Evolutionary conservation across 2,329 filamentous ascomycete genomes (phyloP), one percentile per base, ranked within the genome.

Genomic region (Ophiostoma ips): DNA sequence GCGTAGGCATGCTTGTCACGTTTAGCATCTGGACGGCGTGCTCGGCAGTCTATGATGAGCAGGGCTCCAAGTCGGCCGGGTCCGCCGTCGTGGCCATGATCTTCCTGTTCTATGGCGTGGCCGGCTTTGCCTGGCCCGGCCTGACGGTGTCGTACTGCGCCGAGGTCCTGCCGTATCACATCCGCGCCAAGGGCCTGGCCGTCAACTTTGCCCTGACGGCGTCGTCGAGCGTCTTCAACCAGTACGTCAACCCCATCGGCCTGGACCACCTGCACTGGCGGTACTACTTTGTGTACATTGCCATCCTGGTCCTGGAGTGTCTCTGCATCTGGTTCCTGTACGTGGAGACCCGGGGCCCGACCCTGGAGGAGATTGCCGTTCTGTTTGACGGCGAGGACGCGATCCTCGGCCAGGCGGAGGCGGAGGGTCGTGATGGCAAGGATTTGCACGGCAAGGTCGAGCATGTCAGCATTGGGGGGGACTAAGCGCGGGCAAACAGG

Each of bases 351-450:
- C 52, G 30, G 37, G 47, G 47, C 18, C 50, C 38, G 13, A 52
- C 40, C 6, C 43, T 55, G 2, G 54, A 55, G 43, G 54, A 55
- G 33, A 46, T 55, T 62, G 81, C 85, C 58, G 70, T 76, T 50
- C 79, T 85, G 51, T 64, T 64, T 43, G 62, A 56, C 18, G 54
- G 50, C n/a, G 28, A 44, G 15, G 41, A 44, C 16, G 41, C 41
- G 11, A 44, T 44, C 18, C 13, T 44, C 10, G 41, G 41, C n/a
- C 41, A 44, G 9, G 9, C 41, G 9, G 41, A 44, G n/a, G n/a
- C 31, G 2, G 28, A 44, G 2, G 28, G 2, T n/a, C n/a, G n/a
- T 19, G 41, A 44, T 15, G n/a, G n/a, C 9, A 44, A 19, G 8
- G 41, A 44, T 3, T 7, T 31, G 5, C 9, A 44, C 3, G 41